These are phyloP conservation scores for Eimeria acervulina DNA, from an alignment of 169 alveolate species.

Conservation along the genomic window DNA sequence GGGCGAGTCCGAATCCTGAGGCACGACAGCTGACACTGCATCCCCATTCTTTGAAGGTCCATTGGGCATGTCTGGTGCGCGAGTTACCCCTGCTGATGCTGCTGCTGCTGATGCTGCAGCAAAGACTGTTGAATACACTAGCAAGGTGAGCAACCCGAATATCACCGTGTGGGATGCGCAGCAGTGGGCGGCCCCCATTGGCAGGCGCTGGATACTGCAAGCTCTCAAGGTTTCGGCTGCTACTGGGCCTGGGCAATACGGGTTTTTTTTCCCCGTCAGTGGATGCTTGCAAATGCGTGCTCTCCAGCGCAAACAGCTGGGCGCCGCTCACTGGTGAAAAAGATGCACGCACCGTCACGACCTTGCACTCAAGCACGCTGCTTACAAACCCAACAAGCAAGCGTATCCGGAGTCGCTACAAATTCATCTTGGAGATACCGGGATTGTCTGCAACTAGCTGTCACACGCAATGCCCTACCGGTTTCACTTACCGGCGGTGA, in stretches of 20 bases:
- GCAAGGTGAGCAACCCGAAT: neutral
- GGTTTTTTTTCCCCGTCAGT: neutral
- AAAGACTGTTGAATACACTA: neutral
- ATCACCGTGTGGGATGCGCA: neutral
- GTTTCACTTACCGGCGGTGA: neutral
- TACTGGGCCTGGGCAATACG: neutral
- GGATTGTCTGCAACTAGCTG: neutral
- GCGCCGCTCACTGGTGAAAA: neutral
- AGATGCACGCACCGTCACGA: neutral
- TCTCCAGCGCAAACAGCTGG: neutral
- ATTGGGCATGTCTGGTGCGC: neutral
- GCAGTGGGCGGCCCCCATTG: neutral
- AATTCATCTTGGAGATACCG: neutral
- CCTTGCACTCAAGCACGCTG: neutral
- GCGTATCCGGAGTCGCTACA: no score
- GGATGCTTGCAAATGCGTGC: neutral
- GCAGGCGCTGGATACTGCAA: neutral
- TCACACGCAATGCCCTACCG: neutral
- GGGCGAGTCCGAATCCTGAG: neutral
- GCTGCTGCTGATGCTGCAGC: conserved; percentile 1
- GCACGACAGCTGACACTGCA: neutral
- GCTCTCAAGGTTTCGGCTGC: neutral
- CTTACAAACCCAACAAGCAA: neutral
- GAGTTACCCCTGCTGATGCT: neutral
- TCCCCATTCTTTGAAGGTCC: neutral